These are phyloP conservation scores for Chrysanthemum makinoi DNA, from an alignment of 129 eudicot species.

Conservation along the genomic window DNA sequence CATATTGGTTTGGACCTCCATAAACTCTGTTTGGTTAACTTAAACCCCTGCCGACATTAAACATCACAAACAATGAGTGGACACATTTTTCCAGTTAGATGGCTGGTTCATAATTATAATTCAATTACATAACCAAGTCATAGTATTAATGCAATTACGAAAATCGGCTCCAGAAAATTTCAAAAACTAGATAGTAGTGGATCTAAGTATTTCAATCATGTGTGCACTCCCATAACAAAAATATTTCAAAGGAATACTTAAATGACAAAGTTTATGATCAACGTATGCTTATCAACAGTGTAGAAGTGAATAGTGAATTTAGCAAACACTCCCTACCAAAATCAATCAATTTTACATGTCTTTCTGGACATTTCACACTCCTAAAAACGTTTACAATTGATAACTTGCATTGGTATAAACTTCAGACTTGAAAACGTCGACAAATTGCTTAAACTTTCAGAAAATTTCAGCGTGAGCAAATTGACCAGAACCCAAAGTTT, in stretches of 20 bases:
- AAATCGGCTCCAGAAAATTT: background rate
- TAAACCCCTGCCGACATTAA: conserved; percentile 60
- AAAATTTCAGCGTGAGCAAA: background rate
- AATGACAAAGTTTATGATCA: background rate
- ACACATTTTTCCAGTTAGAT: background rate
- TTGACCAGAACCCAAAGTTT: background rate
- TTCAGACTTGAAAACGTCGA: background rate
- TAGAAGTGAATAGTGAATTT: background rate
- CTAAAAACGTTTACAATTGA: background rate
- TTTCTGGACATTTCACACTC: background rate
- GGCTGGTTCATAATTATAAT: background rate
- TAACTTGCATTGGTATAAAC: background rate
- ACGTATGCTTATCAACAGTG: background rate
- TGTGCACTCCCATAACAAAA: background rate
- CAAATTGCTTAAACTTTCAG: background rate
- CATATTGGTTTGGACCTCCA: conserved; percentile 76
- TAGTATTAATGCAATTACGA: background rate
- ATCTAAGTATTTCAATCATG: background rate
- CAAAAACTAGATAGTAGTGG: background rate
- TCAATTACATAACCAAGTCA: background rate
- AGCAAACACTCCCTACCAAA: conserved; percentile 1
- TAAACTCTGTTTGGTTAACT: conserved; percentile 63
- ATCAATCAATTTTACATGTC: background rate
- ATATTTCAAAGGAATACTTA: background rate
- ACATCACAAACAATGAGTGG: background rate